Conservation (phyloP, 2,329 filamentous ascomycete genomes). For the Xylariaceae sp. region DNA sequence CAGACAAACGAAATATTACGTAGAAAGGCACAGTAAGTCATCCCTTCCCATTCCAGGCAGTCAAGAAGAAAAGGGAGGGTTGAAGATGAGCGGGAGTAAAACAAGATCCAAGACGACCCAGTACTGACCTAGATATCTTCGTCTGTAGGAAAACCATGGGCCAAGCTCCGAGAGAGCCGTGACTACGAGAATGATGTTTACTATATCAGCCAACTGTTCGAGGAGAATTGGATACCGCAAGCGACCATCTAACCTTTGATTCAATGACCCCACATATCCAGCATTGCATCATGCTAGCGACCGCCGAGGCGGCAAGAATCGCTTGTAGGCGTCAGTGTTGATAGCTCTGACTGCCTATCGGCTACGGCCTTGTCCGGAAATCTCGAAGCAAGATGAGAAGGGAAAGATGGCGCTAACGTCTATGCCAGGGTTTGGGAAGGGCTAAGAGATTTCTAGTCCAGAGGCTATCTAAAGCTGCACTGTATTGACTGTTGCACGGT, state of each 20-base stretch:
- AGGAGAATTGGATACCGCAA: constrained; percentile 47
- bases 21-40: constrained; percentile 40
- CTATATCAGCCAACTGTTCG: constrained; percentile 55
- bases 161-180: constrained; percentile 37
- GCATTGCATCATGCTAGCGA: too few relatives aligned
- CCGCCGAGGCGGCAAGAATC: too few relatives aligned
- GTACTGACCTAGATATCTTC: constrained; percentile 7
- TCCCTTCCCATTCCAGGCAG: neutral
- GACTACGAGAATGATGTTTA: constrained; percentile 53
- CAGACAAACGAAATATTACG: constrained; percentile 39
- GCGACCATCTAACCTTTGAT: constrained; percentile 31
- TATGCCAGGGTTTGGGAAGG: too few relatives aligned
- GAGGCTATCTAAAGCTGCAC: too few relatives aligned
- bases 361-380: too few relatives aligned
- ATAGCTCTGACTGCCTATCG: too few relatives aligned
- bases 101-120: too few relatives aligned
- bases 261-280: neutral
- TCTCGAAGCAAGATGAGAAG: too few relatives aligned
- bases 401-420: too few relatives aligned
- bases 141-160: constrained; percentile 39
- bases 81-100: neutral
- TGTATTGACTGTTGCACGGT: too few relatives aligned
- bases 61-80: neutral
- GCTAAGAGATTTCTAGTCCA: too few relatives aligned
- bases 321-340: too few relatives aligned